Evolutionary conservation across 352 stramenopile species (phyloP).

Genomic region (Pythium brachiatum): DNA sequence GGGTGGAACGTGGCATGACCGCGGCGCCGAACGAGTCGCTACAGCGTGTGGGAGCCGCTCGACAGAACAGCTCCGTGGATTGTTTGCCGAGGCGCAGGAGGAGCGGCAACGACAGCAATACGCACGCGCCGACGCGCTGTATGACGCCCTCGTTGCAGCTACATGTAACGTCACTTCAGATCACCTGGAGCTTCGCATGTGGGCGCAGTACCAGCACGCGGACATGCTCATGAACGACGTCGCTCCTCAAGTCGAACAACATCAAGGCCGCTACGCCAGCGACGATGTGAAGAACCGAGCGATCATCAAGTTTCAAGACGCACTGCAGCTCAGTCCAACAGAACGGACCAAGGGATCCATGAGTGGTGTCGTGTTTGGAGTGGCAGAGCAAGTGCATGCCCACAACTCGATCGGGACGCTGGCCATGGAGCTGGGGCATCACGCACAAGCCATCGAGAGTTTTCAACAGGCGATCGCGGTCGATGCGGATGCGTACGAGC

Average conservation of each 20-base stretch:
- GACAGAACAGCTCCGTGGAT: neutral
- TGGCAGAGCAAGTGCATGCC: constrained; percentile 11
- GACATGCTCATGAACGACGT: constrained; percentile 8
- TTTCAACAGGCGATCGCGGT: constrained; percentile 17
- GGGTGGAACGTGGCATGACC: neutral
- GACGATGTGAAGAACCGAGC: neutral
- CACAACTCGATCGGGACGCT: constrained; percentile 34
- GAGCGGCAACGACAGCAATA: constrained; percentile 4
- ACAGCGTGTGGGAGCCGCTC: neutral
- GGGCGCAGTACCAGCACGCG: constrained; percentile 17
- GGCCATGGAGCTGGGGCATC: constrained; percentile 9
- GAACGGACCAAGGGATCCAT: neutral
- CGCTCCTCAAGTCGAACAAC: neutral
- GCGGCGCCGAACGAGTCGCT: neutral
- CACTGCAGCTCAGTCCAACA: neutral
- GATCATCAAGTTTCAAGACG: constrained; percentile 13
- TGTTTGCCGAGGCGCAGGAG: constrained; percentile 1
- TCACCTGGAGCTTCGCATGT: constrained; percentile 13
- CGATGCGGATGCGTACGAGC: constrained; percentile 15
- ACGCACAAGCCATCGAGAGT: constrained; percentile 3
- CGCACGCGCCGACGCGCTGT: neutral
- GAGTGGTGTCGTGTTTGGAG: neutral
- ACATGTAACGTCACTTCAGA: neutral
- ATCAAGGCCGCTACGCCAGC: neutral
- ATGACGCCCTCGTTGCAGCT: neutral